Evolutionary conservation across 371 early-diverging fungal genomes (phyloP).

Genomic region (Coemansia sp.): DNA sequence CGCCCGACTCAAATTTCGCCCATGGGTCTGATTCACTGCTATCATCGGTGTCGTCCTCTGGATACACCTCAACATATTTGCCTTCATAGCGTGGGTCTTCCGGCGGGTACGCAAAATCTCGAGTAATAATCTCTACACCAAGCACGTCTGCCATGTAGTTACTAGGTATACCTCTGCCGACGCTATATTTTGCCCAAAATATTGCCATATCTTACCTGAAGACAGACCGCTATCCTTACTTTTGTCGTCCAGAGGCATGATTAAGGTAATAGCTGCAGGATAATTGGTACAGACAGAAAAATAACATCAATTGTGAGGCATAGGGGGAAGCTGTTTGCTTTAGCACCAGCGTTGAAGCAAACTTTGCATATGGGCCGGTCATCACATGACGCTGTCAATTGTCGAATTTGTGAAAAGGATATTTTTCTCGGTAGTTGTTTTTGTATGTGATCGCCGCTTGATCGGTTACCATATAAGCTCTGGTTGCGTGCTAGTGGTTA

Average conservation of each 20-base stretch:
- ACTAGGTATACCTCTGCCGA: background rate
- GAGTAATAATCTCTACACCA: conserved; percentile 41
- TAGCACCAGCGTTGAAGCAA: background rate
- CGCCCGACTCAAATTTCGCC: conserved; percentile 40
- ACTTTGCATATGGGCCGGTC: conserved; percentile 2
- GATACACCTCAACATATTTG: conserved; percentile 31
- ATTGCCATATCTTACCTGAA: background rate
- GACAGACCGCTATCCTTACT: background rate
- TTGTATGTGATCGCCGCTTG: too few relatives aligned
- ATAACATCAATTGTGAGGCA: background rate
- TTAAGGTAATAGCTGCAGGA: background rate
- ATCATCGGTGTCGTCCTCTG: conserved; percentile 50
- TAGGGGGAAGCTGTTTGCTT: background rate
- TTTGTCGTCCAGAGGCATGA: background rate
- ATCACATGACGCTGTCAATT: background rate
- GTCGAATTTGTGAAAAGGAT: background rate
- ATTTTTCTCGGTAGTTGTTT: too few relatives aligned
- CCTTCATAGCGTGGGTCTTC: conserved; percentile 64
- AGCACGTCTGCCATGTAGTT: conserved; percentile 1
- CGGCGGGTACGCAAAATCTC: conserved; percentile 69
- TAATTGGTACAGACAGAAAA: background rate
- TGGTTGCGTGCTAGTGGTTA: too few relatives aligned
- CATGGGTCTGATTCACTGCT: conserved; percentile 46
- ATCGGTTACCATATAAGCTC: too few relatives aligned
- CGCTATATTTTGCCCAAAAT: background rate